These are phyloP conservation scores for Fonsecaea pugnacius DNA, from an alignment of 2,329 filamentous ascomycete species.

Conservation along the genomic window DNA sequence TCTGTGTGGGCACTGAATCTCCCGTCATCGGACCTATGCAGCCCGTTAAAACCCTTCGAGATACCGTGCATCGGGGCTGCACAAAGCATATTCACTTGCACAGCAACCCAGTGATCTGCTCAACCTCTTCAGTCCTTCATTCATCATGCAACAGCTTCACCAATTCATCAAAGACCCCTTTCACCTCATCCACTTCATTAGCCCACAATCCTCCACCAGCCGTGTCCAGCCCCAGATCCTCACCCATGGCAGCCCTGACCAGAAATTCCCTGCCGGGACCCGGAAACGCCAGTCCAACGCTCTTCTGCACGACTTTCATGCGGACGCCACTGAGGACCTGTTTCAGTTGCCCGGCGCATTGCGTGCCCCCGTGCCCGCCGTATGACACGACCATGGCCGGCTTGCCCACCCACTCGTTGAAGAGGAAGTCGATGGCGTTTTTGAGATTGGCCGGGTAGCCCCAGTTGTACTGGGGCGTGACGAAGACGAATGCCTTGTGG, in stretches of 20 bases:
- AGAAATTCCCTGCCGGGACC: constrained; percentile 34
- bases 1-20: neutral
- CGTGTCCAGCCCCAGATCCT: constrained; percentile 34
- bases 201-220: constrained; percentile 23
- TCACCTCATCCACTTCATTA: constrained; percentile 21
- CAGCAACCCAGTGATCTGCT: neutral
- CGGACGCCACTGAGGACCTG: constrained; percentile 43
- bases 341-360: constrained; percentile 45
- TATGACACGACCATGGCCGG: constrained; percentile 60
- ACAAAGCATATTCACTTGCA: neutral
- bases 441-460: constrained; percentile 60
- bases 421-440: constrained; percentile 67
- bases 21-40: neutral
- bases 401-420: constrained; percentile 63
- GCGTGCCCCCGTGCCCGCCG: constrained; percentile 52
- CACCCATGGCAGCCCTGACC: constrained; percentile 36
- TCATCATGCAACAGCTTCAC: constrained; percentile 7
- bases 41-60: neutral
- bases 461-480: constrained; percentile 59
- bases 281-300: constrained; percentile 41
- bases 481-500: constrained; percentile 49
- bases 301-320: constrained; percentile 43
- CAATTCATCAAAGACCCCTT: constrained; percentile 26
- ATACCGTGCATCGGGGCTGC: neutral
- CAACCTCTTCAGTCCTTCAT: neutral